Base-by-base conservation (phyloP, 1,139 yeast genomes). In the Casaregolazyma suthepensis region DNA sequence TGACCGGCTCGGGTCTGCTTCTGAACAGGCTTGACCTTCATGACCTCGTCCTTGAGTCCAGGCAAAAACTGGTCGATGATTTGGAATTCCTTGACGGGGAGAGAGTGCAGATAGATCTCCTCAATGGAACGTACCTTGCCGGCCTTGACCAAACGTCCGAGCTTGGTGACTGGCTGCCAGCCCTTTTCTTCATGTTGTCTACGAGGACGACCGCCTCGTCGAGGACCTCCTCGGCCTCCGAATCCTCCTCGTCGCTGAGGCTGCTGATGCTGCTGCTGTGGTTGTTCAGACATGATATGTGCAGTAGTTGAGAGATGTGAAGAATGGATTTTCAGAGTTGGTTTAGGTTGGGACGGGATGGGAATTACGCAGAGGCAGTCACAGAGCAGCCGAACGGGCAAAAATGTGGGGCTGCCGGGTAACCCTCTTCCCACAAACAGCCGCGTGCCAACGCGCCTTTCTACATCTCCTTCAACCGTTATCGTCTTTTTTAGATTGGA, bases 1-100 rank as follows among this genome's bases (percentile, higher is more conserved):
- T 93, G 99, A 90, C 99, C 99, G 72, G 99, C 99, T 82, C 96
- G 86, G 84, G 99, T 93, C 82, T 93, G 99, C 86, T 93, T 93
- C 82, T 93, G 99, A 70, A 93, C 99, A 68, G 99, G 96, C 84
- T 94, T 87, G 81, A 93, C 93, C 89, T 90, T 90, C 99, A 93
- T 93, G 74, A 94, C 98, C 80, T 93, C 96, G 76, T 93, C 99
- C 81, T 87, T 85, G 75, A 93, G 86, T 73, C 81, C 86, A 75
- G 99, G 99, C 74, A 93, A 84, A 78, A 93, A 83, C 75, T 84
- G 85, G 82, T 93, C 99, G 72, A 93, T 87, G 83, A 93, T 87
- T 83, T 93, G 98, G 88, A 77, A 90, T 83, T 93, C 99, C 91
- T 94, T 93, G 77, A 93, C 94, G 75, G 99, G 98, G 74, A 94